A percentile compares a stretch with the other conserved stretches of the same genome.
Evolutionary conservation across 83 land plant genomes (phyloP).

Genomic region (Picea abies): DNA sequence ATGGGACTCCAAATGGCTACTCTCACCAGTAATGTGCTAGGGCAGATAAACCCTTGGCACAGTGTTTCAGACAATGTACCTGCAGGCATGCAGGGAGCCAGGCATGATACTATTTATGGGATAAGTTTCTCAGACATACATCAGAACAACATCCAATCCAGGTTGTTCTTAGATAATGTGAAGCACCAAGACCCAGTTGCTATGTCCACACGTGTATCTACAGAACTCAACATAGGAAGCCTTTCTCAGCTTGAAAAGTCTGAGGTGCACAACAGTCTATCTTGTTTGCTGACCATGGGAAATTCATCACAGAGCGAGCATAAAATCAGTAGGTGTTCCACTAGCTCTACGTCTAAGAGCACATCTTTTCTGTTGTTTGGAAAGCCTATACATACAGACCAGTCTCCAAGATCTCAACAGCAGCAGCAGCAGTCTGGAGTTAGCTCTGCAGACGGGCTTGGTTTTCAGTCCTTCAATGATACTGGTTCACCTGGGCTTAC

Average conservation of each 20-base stretch:
- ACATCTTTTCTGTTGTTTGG: slow-evolving; percentile 58
- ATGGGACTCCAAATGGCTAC: slow-evolving; percentile 57
- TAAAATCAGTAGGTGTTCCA: background rate
- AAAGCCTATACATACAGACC: slow-evolving; percentile 50
- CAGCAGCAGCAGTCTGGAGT: background rate
- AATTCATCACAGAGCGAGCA: slow-evolving; percentile 17
- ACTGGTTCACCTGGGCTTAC: slow-evolving; percentile 31
- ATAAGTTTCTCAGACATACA: slow-evolving; percentile 40
- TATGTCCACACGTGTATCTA: slow-evolving; percentile 15
- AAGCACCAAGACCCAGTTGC: slow-evolving; percentile 17
- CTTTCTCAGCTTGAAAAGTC: background rate
- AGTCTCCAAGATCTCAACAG: slow-evolving; percentile 10
- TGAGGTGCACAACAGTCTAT: slow-evolving; percentile 22
- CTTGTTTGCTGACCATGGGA: slow-evolving; percentile 60
- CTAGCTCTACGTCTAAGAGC: slow-evolving; percentile 21
- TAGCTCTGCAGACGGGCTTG: slow-evolving; percentile 12
- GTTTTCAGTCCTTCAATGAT: slow-evolving; percentile 24
- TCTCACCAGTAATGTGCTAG: slow-evolving; percentile 62
- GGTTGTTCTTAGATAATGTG: slow-evolving; percentile 26
- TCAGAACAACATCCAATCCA: slow-evolving; percentile 41
- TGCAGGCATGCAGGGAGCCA: slow-evolving; percentile 99
- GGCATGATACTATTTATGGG: slow-evolving; percentile 80
- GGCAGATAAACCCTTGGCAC: slow-evolving; percentile 66
- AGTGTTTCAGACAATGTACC: slow-evolving; percentile 63
- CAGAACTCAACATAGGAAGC: slow-evolving; percentile 20